Percentiles rank a stretch among this genome's conserved stretches.
phyloP scores from a whole-genome alignment of 2,329 filamentous ascomycete genomes.

The Arthrobotrys megalospora region DNA sequence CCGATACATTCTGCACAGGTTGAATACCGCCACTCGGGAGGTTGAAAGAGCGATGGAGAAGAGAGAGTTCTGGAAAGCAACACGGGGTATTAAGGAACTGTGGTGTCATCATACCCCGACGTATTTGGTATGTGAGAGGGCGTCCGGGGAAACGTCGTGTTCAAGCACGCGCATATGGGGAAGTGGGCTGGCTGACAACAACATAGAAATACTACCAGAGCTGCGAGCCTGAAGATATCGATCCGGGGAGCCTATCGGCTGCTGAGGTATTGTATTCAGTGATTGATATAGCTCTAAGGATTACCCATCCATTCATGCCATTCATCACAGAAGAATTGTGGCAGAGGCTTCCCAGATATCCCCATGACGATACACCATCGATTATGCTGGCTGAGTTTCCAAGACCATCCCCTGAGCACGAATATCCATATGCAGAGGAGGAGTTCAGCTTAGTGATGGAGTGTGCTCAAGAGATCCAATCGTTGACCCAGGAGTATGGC shows the following conservation, averaged over 20 bases:
- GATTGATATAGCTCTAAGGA: constrained; percentile 72
- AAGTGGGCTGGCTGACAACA: background rate
- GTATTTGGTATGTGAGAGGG: constrained; percentile 39
- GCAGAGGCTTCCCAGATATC: constrained; percentile 52
- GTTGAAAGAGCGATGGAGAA: constrained; percentile 25
- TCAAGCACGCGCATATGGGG: background rate
- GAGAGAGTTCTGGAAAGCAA: constrained; percentile 35
- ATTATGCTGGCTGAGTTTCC: constrained; percentile 72
- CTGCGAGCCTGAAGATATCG: constrained; percentile 69
- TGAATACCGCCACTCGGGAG: constrained; percentile 30
- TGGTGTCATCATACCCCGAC: constrained; percentile 36
- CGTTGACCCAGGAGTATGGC: background rate
- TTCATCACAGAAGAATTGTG: constrained; percentile 64
- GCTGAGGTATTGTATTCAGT: constrained; percentile 77
- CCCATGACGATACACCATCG: constrained; percentile 73
- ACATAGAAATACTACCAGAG: constrained; percentile 8
- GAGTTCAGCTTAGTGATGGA: constrained; percentile 70
- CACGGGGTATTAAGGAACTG: constrained; percentile 22
- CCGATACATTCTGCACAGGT: constrained; percentile 42
- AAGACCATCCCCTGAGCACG: constrained; percentile 72
- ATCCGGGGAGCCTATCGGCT: constrained; percentile 71
- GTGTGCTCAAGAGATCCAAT: constrained; percentile 13
- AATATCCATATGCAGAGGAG: constrained; percentile 71
- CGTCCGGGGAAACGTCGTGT: constrained; percentile 7
- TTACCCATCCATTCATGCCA: constrained; percentile 64